These are phyloP conservation scores for Sporothrix protearum DNA, from an alignment of 2,329 filamentous ascomycete genomes.

Conservation along the genomic window DNA sequence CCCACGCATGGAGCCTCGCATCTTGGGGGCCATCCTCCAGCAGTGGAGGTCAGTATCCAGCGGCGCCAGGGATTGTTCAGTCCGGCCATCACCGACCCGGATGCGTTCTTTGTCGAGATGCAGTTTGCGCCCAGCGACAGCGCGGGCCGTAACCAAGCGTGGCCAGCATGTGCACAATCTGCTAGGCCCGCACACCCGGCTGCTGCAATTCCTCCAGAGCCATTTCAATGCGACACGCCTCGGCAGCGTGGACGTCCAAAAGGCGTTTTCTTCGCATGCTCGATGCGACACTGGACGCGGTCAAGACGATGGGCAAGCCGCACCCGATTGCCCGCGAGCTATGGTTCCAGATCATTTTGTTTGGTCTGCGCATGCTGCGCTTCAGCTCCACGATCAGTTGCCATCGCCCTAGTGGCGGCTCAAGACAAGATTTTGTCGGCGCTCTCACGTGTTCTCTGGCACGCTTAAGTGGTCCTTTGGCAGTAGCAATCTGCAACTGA, in stretches of 20 bases:
- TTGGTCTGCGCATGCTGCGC: slow-evolving; percentile 73
- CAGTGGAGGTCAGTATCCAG: slow-evolving; percentile 83
- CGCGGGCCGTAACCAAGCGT: slow-evolving; percentile 63
- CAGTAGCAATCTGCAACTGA: slow-evolving; percentile 87
- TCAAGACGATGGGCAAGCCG: slow-evolving; percentile 60
- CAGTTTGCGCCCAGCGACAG: slow-evolving; percentile 92
- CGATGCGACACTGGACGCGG: slow-evolving; percentile 69
- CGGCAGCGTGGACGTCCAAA: slow-evolving; percentile 75
- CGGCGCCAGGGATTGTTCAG: slow-evolving; percentile 79
- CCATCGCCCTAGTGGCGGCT: slow-evolving; percentile 70
- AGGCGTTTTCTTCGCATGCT: slow-evolving; percentile 78
- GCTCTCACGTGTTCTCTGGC: slow-evolving; percentile 80
- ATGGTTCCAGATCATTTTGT: slow-evolving; percentile 83
- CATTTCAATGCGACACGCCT: slow-evolving; percentile 93
- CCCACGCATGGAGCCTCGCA: slow-evolving; percentile 76
- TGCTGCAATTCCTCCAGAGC: slow-evolving; percentile 86
- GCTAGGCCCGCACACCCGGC: slow-evolving; percentile 77
- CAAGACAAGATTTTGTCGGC: slow-evolving; percentile 84
- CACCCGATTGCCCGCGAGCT: slow-evolving; percentile 89
- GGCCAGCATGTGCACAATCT: slow-evolving; percentile 78
- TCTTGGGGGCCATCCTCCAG: slow-evolving; percentile 81
- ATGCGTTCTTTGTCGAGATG: slow-evolving; percentile 86
- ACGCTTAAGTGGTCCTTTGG: slow-evolving; percentile 91
- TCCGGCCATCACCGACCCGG: slow-evolving; percentile 64
- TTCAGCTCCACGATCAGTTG: slow-evolving; percentile 65